These are phyloP conservation scores for Monosporozyma unispora DNA, from an alignment of 805 yeast species.

Conservation along the genomic window DNA sequence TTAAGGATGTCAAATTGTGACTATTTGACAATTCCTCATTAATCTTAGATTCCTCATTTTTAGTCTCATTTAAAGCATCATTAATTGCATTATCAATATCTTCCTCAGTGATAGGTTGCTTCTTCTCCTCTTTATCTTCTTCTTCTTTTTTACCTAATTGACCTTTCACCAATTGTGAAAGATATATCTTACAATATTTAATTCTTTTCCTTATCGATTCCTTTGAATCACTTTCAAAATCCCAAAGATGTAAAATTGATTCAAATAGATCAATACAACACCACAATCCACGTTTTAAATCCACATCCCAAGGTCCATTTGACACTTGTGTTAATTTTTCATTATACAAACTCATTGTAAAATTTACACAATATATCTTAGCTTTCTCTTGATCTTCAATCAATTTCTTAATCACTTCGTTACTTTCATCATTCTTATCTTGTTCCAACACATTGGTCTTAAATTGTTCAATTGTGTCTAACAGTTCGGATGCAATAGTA, in stretches of 20 bases:
- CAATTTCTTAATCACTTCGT: conserved; percentile 33
- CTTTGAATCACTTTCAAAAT: conserved; percentile 6
- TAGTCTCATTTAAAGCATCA: background rate
- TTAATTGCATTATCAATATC: background rate
- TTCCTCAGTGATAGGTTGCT: background rate
- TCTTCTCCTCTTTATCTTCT: conserved; percentile 1
- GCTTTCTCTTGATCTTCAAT: conserved; percentile 54
- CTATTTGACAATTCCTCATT: background rate
- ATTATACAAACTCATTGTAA: conserved; percentile 51
- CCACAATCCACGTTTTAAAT: conserved; percentile 24
- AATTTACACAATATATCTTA: conserved; percentile 44
- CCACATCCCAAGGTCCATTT: conserved; percentile 37
- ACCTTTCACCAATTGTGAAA: conserved; percentile 21
- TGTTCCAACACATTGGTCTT: conserved; percentile 31
- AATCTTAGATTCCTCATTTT: background rate
- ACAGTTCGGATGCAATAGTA: conserved; percentile 45
- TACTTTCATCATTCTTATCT: conserved; percentile 16
- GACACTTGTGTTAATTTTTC: conserved; percentile 36
- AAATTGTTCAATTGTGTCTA: conserved; percentile 62
- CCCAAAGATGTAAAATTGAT: conserved; percentile 19
- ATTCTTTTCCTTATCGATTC: conserved; percentile 14
- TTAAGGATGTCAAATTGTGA: background rate
- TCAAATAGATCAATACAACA: conserved; percentile 25
- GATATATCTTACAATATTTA: conserved; percentile 24
- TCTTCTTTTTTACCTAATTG: conserved; percentile 10